Evolutionary conservation across 495 filamentous ascomycete genomes (phyloP).

Genomic region (Hypoxylon lenormandii): DNA sequence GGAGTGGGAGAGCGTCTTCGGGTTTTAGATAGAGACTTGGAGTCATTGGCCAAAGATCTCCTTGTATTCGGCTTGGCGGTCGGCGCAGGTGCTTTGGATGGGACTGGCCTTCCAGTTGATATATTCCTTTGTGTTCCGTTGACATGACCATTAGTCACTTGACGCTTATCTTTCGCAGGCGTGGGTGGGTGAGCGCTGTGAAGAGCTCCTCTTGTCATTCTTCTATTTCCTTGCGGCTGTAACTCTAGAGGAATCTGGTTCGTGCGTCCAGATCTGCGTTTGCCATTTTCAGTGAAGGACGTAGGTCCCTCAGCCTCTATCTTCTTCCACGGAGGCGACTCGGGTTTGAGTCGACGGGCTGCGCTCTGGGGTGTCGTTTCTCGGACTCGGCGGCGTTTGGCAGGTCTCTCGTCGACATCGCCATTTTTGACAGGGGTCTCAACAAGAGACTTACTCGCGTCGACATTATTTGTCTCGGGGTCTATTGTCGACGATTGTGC

Average conservation of each 20-base stretch:
- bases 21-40: conserved; percentile 48
- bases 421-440: conserved; percentile 35
- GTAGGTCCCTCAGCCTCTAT: conserved; percentile 87
- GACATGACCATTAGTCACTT: conserved; percentile 26
- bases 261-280: conserved; percentile 85
- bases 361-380: conserved; percentile 54
- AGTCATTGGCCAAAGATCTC: conserved; percentile 37
- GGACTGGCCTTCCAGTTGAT: conserved; percentile 35
- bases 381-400: conserved; percentile 78
- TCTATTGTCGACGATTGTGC: conserved; percentile 31
- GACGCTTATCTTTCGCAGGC: conserved; percentile 36
- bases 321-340: conserved; percentile 95
- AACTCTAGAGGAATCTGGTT: conserved; percentile 78
- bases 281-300: conserved; percentile 82
- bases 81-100: conserved; percentile 47
- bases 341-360: conserved; percentile 58
- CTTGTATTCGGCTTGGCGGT: conserved; percentile 49
- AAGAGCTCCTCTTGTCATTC: conserved; percentile 60
- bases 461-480: conserved; percentile 40
- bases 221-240: conserved; percentile 73
- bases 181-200: conserved; percentile 49
- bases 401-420: conserved; percentile 66
- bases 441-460: conserved; percentile 18
- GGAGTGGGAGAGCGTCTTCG: conserved; percentile 54
- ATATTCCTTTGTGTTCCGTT: conserved; percentile 54